phyloP scores from a whole-genome alignment of 768 basidiomycete genomes.

The Podaxis mareebaensis region DNA sequence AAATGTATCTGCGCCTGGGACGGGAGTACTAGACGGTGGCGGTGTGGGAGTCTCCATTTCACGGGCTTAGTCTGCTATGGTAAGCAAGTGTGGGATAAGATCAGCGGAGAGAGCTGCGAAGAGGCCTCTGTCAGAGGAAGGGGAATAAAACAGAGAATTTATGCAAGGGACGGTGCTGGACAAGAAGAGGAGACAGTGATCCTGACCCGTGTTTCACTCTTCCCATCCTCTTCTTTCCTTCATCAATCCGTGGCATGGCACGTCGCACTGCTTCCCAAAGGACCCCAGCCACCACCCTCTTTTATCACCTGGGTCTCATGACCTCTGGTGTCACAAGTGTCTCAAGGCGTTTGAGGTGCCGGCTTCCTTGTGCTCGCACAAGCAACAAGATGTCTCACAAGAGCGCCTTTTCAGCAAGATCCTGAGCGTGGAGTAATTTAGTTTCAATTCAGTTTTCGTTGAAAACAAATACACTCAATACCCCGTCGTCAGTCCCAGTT shows the following conservation, averaged over 20 bases:
- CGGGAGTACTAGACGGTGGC: not conserved
- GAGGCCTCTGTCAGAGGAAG: not conserved
- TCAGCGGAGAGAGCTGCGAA: not conserved
- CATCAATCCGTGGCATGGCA: constrained; percentile 4
- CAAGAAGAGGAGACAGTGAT: not conserved
- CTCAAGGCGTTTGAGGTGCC: not conserved
- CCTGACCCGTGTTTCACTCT: not conserved
- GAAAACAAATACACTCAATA: no score
- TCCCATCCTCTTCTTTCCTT: not conserved
- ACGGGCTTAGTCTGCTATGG: not conserved
- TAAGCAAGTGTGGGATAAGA: not conserved
- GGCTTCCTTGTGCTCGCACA: no score
- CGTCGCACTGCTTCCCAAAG: not conserved
- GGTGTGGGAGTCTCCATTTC: constrained; percentile 10
- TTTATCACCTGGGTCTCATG: constrained; percentile 7
- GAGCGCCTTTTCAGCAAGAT: no score
- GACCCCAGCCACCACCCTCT: constrained; percentile 11
- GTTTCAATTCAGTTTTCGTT: no score
- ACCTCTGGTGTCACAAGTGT: not conserved
- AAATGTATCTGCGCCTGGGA: not conserved
- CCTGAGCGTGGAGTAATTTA: no score
- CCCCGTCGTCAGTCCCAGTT: no score
- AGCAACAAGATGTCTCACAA: no score
- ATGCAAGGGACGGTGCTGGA: not conserved
- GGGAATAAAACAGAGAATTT: not conserved